A percentile compares a stretch with the other conserved stretches of the same genome.
phyloP scores from a whole-genome alignment of 179 eudicot genomes.

The Silene noctiflora region DNA sequence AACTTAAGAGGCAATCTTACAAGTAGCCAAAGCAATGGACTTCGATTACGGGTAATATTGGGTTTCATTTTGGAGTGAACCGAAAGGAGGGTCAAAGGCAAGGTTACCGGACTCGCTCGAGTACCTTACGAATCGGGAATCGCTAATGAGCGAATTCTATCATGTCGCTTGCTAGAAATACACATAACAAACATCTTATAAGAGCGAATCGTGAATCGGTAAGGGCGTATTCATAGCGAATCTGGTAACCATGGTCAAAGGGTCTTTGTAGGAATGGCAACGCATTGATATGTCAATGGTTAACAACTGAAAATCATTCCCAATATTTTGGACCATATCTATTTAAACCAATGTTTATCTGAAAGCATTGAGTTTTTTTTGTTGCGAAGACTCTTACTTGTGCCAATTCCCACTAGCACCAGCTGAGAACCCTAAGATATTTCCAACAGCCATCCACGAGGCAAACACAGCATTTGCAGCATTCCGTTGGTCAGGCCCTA shows the following conservation, averaged over 20 bases:
- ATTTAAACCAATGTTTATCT: neutral
- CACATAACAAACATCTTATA: no score
- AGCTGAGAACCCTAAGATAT: slow-evolving; percentile 84
- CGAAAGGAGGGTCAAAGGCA: neutral
- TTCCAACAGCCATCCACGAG: slow-evolving; percentile 95
- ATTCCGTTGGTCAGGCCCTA: slow-evolving; percentile 88
- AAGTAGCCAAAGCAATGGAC: no score
- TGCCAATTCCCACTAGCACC: slow-evolving; percentile 90
- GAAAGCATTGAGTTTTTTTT: slow-evolving; percentile 1
- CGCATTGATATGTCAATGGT: neutral
- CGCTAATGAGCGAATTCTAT: no score
- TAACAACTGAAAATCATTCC: neutral
- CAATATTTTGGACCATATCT: neutral
- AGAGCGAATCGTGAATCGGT: no score
- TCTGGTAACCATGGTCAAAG: no score
- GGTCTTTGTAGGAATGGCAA: slow-evolving; percentile 3
- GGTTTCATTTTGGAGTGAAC: neutral
- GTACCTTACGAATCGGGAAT: no score
- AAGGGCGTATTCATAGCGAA: no score
- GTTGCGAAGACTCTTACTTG: slow-evolving; percentile 37
- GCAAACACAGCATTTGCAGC: slow-evolving; percentile 87
- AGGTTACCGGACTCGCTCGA: no score
- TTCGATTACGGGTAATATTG: no score
- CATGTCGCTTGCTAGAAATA: no score
- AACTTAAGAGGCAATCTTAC: no score